phyloP scores from a whole-genome alignment of 2,329 filamentous ascomycete genomes.

The Mycosphaerella arachidis region DNA sequence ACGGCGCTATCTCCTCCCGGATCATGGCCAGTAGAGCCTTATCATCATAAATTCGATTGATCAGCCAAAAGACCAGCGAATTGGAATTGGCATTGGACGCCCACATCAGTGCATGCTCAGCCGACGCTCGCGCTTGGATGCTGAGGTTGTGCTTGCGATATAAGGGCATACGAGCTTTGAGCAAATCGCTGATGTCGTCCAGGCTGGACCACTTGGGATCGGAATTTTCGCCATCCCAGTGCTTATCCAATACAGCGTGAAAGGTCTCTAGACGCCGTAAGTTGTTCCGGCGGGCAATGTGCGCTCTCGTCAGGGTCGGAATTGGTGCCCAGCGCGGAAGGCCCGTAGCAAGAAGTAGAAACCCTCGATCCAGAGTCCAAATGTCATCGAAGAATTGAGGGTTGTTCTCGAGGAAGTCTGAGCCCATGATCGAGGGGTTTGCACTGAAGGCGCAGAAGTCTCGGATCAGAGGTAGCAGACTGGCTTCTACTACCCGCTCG shows the following conservation, averaged over 20 bases:
- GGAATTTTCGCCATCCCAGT: conserved; percentile 27
- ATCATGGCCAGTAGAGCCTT: conserved; percentile 29
- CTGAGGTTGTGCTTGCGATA: conserved; percentile 31
- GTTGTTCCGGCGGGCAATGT: conserved; percentile 35
- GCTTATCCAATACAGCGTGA: conserved; percentile 31
- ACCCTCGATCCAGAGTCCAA: conserved; percentile 52
- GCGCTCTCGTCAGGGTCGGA: conserved; percentile 47
- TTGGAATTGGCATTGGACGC: conserved; percentile 52
- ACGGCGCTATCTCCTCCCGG: conserved; percentile 34
- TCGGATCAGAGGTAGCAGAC: conserved; percentile 50
- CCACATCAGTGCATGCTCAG: conserved; percentile 52
- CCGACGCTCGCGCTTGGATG: conserved; percentile 31
- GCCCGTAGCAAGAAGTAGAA: conserved; percentile 52
- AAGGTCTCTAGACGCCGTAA: conserved; percentile 26
- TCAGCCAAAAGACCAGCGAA: conserved; percentile 41
- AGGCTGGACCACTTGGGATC: conserved; percentile 33
- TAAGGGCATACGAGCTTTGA: conserved; percentile 30
- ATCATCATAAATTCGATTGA: conserved; percentile 35
- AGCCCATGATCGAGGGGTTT: conserved; percentile 50
- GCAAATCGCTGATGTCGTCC: conserved; percentile 33
- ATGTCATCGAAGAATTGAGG: conserved; percentile 53
- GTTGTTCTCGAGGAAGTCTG: conserved; percentile 49
- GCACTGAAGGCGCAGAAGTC: conserved; percentile 54
- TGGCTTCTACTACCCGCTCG: conserved; percentile 48
- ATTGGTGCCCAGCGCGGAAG: conserved; percentile 54